These are phyloP conservation scores for Vanderwaltozyma verrucispora DNA, from an alignment of 805 yeast species.

Conservation along the genomic window DNA sequence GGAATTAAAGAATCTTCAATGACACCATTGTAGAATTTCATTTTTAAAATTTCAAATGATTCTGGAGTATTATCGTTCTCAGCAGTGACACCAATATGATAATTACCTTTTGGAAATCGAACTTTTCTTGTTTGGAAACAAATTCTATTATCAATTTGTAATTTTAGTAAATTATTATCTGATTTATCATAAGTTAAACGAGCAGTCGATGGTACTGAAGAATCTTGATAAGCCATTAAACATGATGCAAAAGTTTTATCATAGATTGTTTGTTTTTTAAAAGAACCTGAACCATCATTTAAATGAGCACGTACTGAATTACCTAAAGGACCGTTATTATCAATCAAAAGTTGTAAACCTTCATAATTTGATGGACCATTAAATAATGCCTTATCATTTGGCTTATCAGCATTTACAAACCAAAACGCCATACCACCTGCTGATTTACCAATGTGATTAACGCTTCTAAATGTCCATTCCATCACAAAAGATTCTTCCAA, in stretches of 20 bases:
- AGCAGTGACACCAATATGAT: slow-evolving; percentile 48
- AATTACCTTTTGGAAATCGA: slow-evolving; percentile 31
- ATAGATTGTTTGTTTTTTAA: slow-evolving; percentile 19
- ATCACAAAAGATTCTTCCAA: slow-evolving; percentile 39
- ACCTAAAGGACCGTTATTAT: slow-evolving; percentile 38
- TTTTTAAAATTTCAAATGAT: slow-evolving; percentile 52
- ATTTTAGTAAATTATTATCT: slow-evolving; percentile 37
- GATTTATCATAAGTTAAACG: slow-evolving; percentile 47
- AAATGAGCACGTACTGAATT: slow-evolving; percentile 47
- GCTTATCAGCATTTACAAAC: slow-evolving; percentile 30
- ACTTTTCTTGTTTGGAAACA: slow-evolving; percentile 57
- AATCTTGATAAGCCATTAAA: slow-evolving; percentile 49
- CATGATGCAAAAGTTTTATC: slow-evolving; percentile 43
- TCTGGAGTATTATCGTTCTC: slow-evolving; percentile 38
- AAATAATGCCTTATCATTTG: slow-evolving; percentile 29
- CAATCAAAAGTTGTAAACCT: slow-evolving; percentile 55
- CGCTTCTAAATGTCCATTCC: slow-evolving; percentile 53
- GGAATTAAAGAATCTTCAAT: slow-evolving; percentile 48
- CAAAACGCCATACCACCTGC: slow-evolving; percentile 52
- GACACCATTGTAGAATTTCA: slow-evolving; percentile 45
- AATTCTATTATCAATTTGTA: slow-evolving; percentile 63
- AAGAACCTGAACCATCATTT: slow-evolving; percentile 44
- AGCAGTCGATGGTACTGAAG: slow-evolving; percentile 61
- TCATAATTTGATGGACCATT: slow-evolving; percentile 51
- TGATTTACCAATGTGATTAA: slow-evolving; percentile 40